phyloP scores from a whole-genome alignment of 2,329 filamentous ascomycete species.

The Pseudogymnoascus sp. region DNA sequence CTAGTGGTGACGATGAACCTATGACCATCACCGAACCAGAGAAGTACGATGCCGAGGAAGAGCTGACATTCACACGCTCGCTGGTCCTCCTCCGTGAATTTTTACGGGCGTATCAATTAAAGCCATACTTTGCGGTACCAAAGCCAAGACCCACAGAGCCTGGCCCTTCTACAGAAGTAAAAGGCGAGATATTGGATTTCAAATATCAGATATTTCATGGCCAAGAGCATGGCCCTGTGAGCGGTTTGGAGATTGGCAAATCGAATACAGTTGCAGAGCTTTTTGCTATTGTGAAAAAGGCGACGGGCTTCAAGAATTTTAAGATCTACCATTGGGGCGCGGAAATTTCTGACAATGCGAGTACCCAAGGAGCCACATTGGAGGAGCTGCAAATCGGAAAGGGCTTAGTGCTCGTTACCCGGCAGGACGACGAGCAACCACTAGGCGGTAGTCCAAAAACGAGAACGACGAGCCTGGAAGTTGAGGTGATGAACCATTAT shows the following conservation, averaged over 20 bases:
- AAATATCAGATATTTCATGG: constrained; percentile 69
- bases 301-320: constrained; percentile 69
- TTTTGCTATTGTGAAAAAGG: constrained; percentile 54
- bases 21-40: constrained; percentile 44
- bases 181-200: constrained; percentile 51
- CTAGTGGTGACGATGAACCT: constrained; percentile 40
- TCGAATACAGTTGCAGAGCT: constrained; percentile 64
- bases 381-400: constrained; percentile 58
- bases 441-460: constrained; percentile 38
- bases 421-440: constrained; percentile 40
- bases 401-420: constrained; percentile 58
- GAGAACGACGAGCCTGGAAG: constrained; percentile 57
- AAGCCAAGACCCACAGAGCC: constrained; percentile 34
- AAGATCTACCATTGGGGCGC: constrained; percentile 63
- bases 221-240: constrained; percentile 48
- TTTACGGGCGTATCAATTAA: constrained; percentile 53
- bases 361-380: constrained; percentile 52
- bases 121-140: constrained; percentile 50
- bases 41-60: constrained; percentile 42
- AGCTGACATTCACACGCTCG: constrained; percentile 59
- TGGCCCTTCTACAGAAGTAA: constrained; percentile 37
- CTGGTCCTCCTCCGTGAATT: constrained; percentile 61
- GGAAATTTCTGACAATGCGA: constrained; percentile 52
- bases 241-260: constrained; percentile 55
- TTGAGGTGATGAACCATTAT: constrained; percentile 74